Base-by-base conservation (phyloP, 352 stramenopile genomes). In the Albugo candida region DNA sequence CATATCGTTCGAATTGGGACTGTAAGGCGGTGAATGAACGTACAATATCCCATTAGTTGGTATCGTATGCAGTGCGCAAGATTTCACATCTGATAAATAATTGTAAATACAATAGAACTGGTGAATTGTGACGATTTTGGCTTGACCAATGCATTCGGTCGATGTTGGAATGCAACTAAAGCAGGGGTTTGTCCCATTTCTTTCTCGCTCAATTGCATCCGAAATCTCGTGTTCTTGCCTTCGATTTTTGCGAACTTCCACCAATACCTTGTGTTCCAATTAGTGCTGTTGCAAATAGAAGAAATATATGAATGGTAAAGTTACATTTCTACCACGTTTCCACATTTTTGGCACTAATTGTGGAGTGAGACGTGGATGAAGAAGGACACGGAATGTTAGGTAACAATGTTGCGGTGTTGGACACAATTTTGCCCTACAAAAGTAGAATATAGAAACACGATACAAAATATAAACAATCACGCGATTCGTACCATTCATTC, bases 21-120 rank as follows among this genome's bases (percentile, higher is more conserved):
- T 18, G 21, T 34, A 3, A 21, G 45, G 6, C 13, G 13, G 24
- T 34, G 19, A 24, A 6, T 38, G 2, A 48, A 17, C 43, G 20
- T 19, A 17, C 16, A 24, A 48, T 43, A 10, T 3, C 17, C 8
- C 19, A 43, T 3, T 21, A 43, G 38, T 8, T 43, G 38, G 19
- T 21, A 19, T 43, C 8, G 17, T 19, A 43, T 43, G 38, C 12
- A 19, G 31, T 49, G 10, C 52, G 16, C 39, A 49, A 24, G 44
- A 36, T 12, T 39, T 19, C 50, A 34, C 45, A 71, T 60, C 65
- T 16, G 73, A 77, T 13, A 86, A 47, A 43, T 83, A 86, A 58
- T 71, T 84, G 55, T 78, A 83, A 21, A 86, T 70, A 56, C 81
- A 83, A 58, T 86, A 86, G 48, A 86, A 86, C 48, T 86, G 70